Evolutionary conservation across 257 asterid species (phyloP).

Genomic region (Voacanga thouarsii): DNA sequence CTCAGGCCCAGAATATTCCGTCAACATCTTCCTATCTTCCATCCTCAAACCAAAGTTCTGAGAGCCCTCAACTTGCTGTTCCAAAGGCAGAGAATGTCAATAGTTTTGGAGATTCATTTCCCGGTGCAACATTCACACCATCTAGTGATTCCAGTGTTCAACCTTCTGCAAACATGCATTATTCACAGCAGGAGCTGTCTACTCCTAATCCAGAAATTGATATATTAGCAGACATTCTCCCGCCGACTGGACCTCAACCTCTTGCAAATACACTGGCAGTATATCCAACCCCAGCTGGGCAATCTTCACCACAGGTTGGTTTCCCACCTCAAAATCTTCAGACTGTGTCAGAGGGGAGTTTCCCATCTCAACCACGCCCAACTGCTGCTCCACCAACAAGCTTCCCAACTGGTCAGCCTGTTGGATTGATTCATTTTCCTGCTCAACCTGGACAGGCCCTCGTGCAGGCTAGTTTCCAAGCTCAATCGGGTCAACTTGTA

Average conservation of each 20-base stretch:
- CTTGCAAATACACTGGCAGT: slow-evolving; percentile 35
- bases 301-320: slow-evolving; percentile 30
- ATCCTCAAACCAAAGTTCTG: slow-evolving; percentile 39
- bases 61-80: slow-evolving; percentile 32
- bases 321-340: slow-evolving; percentile 36
- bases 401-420: slow-evolving; percentile 30
- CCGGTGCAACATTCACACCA: slow-evolving; percentile 31
- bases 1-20: slow-evolving; percentile 36
- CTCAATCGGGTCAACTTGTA: slow-evolving; percentile 44
- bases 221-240: slow-evolving; percentile 92
- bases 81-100: slow-evolving; percentile 35
- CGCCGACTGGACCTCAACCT: slow-evolving; percentile 55
- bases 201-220: slow-evolving; percentile 50
- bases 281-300: slow-evolving; percentile 40
- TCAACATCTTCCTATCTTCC: slow-evolving; percentile 37
- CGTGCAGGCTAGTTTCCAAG: slow-evolving; percentile 34
- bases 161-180: slow-evolving; percentile 37
- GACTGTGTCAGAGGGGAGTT: slow-evolving; percentile 35
- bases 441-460: slow-evolving; percentile 50
- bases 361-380: slow-evolving; percentile 36
- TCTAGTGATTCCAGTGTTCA: slow-evolving; percentile 36
- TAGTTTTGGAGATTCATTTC: slow-evolving; percentile 35
- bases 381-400: slow-evolving; percentile 16
- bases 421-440: slow-evolving; percentile 32
- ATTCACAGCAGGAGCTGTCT: slow-evolving; percentile 48